Conservation (phyloP, 2,329 filamentous ascomycete genomes). For the Diaporthe citrichinensis region DNA sequence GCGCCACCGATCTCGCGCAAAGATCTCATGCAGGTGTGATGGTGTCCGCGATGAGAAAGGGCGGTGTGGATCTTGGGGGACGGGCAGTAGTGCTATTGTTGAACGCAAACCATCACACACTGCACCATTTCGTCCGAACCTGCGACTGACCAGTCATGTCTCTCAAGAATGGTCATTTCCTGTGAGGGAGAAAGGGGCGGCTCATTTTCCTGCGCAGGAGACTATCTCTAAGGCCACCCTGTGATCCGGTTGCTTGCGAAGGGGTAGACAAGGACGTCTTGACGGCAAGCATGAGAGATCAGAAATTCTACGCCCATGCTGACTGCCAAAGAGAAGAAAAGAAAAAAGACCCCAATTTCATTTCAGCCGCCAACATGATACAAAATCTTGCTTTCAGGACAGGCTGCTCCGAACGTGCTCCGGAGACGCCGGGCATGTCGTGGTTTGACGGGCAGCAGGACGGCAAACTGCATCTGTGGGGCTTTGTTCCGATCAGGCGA, state of each 20-base stretch:
- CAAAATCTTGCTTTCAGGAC: not conserved
- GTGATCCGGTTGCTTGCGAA: not conserved
- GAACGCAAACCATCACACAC: conserved; percentile 21
- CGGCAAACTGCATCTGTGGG: conserved; percentile 23
- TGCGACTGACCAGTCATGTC: conserved; percentile 8
- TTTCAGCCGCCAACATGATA: not conserved
- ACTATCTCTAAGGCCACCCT: not conserved
- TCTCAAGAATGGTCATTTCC: not conserved
- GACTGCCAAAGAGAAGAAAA: not conserved
- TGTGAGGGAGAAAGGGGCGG: not conserved
- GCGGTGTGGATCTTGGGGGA: conserved; percentile 31
- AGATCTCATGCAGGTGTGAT: conserved; percentile 23
- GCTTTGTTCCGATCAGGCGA: not conserved
- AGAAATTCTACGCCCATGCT: not conserved
- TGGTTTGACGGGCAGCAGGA: conserved; percentile 26
- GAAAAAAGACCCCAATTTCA: not conserved
- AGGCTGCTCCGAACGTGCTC: not conserved
- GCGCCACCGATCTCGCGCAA: conserved; percentile 28
- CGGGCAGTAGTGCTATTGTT: conserved; percentile 20
- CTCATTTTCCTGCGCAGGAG: not conserved
- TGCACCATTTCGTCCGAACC: not conserved
- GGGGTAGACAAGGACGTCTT: not conserved
- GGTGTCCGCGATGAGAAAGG: conserved; percentile 23
- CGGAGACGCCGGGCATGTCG: conserved; percentile 23
- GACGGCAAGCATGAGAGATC: not conserved